Conservation (phyloP, 192 early-diverging fungal species). For the Chytriomyces sp. region DNA sequence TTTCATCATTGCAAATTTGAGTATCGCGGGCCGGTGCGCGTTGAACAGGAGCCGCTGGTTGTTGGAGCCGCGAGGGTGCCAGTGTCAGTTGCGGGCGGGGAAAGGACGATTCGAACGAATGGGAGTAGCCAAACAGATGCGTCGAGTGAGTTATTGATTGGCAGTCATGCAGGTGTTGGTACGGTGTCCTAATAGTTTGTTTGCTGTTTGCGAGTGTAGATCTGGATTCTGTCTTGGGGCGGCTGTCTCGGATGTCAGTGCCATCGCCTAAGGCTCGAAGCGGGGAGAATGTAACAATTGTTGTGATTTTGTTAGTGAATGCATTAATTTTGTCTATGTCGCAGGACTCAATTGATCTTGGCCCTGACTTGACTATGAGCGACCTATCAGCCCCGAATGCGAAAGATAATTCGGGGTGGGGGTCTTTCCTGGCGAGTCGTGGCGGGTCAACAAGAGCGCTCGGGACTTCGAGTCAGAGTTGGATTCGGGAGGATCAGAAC, state of each 20-base stretch:
- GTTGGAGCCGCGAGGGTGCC: not conserved
- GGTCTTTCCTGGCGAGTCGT: too few relatives aligned
- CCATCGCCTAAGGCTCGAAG: not conserved
- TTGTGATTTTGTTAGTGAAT: not conserved
- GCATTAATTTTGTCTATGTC: not conserved
- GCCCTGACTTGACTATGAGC: conserved; percentile 7
- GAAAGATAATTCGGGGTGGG: too few relatives aligned
- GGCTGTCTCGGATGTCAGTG: not conserved
- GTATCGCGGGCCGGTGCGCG: not conserved
- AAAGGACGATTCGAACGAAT: not conserved
- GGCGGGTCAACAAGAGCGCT: too few relatives aligned
- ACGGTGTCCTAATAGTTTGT: not conserved
- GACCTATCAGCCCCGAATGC: not conserved
- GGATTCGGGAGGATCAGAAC: not conserved
- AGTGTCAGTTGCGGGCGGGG: not conserved
- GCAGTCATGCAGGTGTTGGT: not conserved
- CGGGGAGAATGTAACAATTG: conserved; percentile 1
- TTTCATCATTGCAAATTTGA: conserved; percentile 22
- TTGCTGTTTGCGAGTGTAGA: not conserved
- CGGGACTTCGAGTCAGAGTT: not conserved
- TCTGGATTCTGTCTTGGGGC: not conserved
- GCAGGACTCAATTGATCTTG: not conserved
- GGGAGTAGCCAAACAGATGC: not conserved
- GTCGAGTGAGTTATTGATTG: not conserved
- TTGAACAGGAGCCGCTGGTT: not conserved